Evolutionary conservation across 1,284 basidiomycete genomes (phyloP).

Genomic region (Boletus mariae): DNA sequence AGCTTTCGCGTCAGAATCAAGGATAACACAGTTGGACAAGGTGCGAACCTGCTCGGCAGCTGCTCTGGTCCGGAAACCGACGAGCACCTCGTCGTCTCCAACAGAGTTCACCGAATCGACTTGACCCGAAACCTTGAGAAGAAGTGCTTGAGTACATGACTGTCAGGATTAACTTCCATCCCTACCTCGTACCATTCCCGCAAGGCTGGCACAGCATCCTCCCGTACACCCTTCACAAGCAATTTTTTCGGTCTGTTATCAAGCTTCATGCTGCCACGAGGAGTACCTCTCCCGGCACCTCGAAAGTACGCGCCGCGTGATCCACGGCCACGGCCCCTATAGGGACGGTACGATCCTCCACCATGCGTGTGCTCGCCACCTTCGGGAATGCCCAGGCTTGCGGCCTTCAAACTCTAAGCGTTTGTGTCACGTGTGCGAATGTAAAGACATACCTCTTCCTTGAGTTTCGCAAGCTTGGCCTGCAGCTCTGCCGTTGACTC

Average conservation of each 20-base stretch:
- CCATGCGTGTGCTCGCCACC: constrained; percentile 36
- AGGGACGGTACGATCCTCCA: constrained; percentile 53
- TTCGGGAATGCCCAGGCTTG: constrained; percentile 72
- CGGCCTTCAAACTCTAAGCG: constrained; percentile 49
- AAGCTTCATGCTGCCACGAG: constrained; percentile 74
- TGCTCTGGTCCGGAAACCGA: constrained; percentile 63
- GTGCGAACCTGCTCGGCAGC: constrained; percentile 69
- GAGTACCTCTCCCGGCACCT: constrained; percentile 62
- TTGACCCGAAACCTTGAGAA: constrained; percentile 57
- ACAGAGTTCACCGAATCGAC: constrained; percentile 56
- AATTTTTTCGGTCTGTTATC: constrained; percentile 88
- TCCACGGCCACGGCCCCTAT: constrained; percentile 71
- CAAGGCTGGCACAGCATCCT: constrained; percentile 56
- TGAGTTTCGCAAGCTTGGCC: constrained; percentile 77
- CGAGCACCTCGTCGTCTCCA: constrained; percentile 55
- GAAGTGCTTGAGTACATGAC: constrained; percentile 9
- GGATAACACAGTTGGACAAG: background rate
- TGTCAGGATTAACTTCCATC: constrained; percentile 5
- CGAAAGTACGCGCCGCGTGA: constrained; percentile 55
- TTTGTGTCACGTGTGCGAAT: background rate
- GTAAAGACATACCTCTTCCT: constrained; percentile 63
- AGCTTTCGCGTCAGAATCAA: constrained; percentile 10
- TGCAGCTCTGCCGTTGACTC: constrained; percentile 71
- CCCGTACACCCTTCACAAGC: constrained; percentile 64
- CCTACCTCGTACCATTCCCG: constrained; percentile 82